Evolutionary conservation across 495 filamentous ascomycete genomes (phyloP).

Genomic region (Pseudotulostoma volvatum): DNA sequence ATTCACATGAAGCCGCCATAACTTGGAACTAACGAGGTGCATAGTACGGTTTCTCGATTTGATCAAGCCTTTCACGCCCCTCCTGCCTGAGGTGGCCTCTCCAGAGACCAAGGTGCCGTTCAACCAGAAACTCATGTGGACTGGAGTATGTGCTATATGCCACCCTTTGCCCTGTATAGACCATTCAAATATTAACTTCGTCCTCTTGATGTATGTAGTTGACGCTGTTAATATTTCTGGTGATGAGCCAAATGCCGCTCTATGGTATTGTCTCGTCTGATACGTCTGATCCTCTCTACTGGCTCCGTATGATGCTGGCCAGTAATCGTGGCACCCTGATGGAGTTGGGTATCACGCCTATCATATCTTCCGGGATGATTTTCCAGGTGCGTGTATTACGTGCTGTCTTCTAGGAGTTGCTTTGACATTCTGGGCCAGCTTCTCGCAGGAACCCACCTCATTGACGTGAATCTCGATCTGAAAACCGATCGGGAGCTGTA

Average conservation of each 20-base stretch:
- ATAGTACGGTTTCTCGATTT: slow-evolving; percentile 97
- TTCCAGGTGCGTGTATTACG: slow-evolving; percentile 55
- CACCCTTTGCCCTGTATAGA: not conserved
- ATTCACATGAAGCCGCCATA: not conserved
- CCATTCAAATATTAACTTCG: no score
- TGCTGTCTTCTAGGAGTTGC: slow-evolving; percentile 3
- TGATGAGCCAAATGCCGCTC: slow-evolving; percentile 99
- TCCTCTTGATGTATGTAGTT: slow-evolving; percentile 45
- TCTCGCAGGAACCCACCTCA: slow-evolving; percentile 96
- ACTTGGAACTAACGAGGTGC: slow-evolving; percentile 2
- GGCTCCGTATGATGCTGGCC: slow-evolving; percentile 99
- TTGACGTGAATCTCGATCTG: slow-evolving; percentile 98
- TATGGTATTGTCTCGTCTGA: slow-evolving; percentile 95
- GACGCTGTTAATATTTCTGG: slow-evolving; percentile 94
- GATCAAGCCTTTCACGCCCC: slow-evolving; percentile 97
- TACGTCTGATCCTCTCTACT: slow-evolving; percentile 95
- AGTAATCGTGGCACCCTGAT: slow-evolving; percentile 98
- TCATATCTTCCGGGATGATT: slow-evolving; percentile 99
- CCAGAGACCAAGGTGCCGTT: slow-evolving; percentile 94
- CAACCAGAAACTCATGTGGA: slow-evolving; percentile 99
- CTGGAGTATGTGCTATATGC: slow-evolving; percentile 42
- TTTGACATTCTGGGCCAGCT: slow-evolving; percentile 36
- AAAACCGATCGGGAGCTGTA: slow-evolving; percentile 99
- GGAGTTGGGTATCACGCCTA: slow-evolving; percentile 97
- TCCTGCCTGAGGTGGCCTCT: slow-evolving; percentile 96